These are phyloP conservation scores for Violaceomyces palustris DNA, from an alignment of 1,284 basidiomycete species.

Conservation along the genomic window DNA sequence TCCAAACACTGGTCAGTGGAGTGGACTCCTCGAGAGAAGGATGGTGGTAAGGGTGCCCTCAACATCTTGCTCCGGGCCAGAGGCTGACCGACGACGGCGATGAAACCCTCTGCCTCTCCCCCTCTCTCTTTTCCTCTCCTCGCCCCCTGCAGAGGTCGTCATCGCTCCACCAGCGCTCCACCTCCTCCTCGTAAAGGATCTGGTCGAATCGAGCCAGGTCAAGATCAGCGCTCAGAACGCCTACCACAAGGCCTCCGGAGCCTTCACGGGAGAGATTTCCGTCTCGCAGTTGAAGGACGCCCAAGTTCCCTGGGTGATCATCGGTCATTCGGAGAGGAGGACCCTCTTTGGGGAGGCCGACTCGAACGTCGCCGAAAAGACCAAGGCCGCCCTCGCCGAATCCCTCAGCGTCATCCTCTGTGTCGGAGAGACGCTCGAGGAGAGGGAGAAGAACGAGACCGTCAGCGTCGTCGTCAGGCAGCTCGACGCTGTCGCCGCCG, in stretches of 20 bases:
- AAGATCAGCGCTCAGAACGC: slow-evolving; percentile 83
- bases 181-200: slow-evolving; percentile 43
- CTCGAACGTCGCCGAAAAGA: slow-evolving; percentile 78
- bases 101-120: neutral
- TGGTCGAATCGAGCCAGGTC: slow-evolving; percentile 23
- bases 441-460: slow-evolving; percentile 79
- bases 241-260: slow-evolving; percentile 77
- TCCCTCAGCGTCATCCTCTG: slow-evolving; percentile 86
- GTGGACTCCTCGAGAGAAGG: neutral
- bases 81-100: no score
- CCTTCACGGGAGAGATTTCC: slow-evolving; percentile 68
- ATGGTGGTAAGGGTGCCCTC: neutral
- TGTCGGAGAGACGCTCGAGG: slow-evolving; percentile 85
- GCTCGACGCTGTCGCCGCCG: slow-evolving; percentile 68
- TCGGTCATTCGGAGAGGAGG: slow-evolving; percentile 96
- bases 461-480: slow-evolving; percentile 75
- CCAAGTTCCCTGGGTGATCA: slow-evolving; percentile 82
- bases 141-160: slow-evolving; percentile 38
- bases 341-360: slow-evolving; percentile 86
- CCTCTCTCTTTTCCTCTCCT: neutral
- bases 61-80: neutral
- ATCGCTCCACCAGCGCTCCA: slow-evolving; percentile 49
- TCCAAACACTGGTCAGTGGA: slow-evolving; percentile 34
- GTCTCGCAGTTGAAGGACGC: slow-evolving; percentile 73
- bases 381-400: slow-evolving; percentile 65